phyloP scores from a whole-genome alignment of 768 basidiomycete species.

The Lactarius tabidus region DNA sequence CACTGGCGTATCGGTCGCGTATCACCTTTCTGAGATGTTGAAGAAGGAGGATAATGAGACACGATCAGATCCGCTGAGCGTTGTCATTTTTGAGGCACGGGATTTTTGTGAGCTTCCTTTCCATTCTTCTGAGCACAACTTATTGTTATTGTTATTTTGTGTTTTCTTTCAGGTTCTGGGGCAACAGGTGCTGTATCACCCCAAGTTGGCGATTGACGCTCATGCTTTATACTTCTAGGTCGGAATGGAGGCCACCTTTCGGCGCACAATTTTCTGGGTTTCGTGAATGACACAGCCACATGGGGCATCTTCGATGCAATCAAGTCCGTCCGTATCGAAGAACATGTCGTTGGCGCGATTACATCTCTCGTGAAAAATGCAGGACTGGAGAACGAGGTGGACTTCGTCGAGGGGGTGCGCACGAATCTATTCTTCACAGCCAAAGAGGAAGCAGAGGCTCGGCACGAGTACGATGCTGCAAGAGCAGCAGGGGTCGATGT shows the following conservation, averaged over 20 bases:
- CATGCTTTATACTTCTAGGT: slow-evolving; percentile 39
- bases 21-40: slow-evolving; percentile 52
- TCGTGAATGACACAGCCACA: slow-evolving; percentile 34
- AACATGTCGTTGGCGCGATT: slow-evolving; percentile 48
- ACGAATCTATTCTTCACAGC: slow-evolving; percentile 46
- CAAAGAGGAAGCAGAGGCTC: slow-evolving; percentile 38
- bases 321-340: slow-evolving; percentile 52
- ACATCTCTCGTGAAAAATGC: slow-evolving; percentile 45
- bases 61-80: slow-evolving; percentile 35
- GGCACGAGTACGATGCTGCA: slow-evolving; percentile 51
- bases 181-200: slow-evolving; percentile 56
- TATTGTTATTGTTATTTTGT: too few species aligned
- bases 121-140: not conserved
- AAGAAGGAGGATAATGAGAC: slow-evolving; percentile 10
- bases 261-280: slow-evolving; percentile 44
- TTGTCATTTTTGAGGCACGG: slow-evolving; percentile 76
- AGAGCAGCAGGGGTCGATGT: slow-evolving; percentile 47
- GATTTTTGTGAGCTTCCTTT: slow-evolving; percentile 65
- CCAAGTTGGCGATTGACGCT: not conserved
- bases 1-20: slow-evolving; percentile 70
- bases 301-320: slow-evolving; percentile 55
- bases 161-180: slow-evolving; percentile 51
- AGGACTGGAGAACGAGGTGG: slow-evolving; percentile 47
- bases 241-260: slow-evolving; percentile 79
- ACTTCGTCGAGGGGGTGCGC: slow-evolving; percentile 58